These are phyloP conservation scores for Curvularia eragrostidis DNA, from an alignment of 2,329 filamentous ascomycete genomes.

Conservation along the genomic window DNA sequence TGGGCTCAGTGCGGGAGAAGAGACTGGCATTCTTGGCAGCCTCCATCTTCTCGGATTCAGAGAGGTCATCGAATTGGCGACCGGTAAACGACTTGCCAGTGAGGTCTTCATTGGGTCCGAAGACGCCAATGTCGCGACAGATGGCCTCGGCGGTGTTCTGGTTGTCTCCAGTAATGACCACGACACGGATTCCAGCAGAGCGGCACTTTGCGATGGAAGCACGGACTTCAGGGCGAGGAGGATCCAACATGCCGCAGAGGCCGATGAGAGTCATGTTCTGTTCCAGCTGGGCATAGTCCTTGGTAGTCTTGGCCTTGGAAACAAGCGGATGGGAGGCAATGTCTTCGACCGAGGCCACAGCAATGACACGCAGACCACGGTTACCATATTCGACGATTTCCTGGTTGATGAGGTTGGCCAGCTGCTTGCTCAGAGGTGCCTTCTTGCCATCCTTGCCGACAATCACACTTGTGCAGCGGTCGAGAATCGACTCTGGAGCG, in stretches of 20 bases:
- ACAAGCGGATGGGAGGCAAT: conserved; percentile 73
- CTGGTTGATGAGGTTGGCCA: conserved; percentile 72
- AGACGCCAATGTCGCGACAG: conserved; percentile 95
- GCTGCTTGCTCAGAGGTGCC: conserved; percentile 72
- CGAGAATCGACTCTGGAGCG: conserved; percentile 91
- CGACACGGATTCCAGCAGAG: conserved; percentile 91
- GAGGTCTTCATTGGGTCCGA: conserved; percentile 80
- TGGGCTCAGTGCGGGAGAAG: conserved; percentile 95
- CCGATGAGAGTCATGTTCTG: conserved; percentile 94
- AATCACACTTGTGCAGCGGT: conserved; percentile 84
- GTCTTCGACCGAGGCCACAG: conserved; percentile 83
- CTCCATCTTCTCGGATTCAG: conserved; percentile 77
- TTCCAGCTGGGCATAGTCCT: conserved; percentile 86
- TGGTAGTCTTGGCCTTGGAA: conserved; percentile 76
- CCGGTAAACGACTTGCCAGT: conserved; percentile 94
- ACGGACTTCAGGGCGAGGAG: conserved; percentile 89
- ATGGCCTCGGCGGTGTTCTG: conserved; percentile 97
- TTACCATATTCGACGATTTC: conserved; percentile 92
- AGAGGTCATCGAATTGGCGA: conserved; percentile 89
- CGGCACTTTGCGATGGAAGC: conserved; percentile 87
- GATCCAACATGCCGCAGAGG: conserved; percentile 95
- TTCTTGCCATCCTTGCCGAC: conserved; percentile 80
- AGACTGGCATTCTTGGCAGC: conserved; percentile 86
- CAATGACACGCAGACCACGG: conserved; percentile 91
- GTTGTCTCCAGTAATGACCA: conserved; percentile 98